These are phyloP conservation scores for Hyaloperonospora brassicae DNA, from an alignment of 352 stramenopile species.

Conservation along the genomic window DNA sequence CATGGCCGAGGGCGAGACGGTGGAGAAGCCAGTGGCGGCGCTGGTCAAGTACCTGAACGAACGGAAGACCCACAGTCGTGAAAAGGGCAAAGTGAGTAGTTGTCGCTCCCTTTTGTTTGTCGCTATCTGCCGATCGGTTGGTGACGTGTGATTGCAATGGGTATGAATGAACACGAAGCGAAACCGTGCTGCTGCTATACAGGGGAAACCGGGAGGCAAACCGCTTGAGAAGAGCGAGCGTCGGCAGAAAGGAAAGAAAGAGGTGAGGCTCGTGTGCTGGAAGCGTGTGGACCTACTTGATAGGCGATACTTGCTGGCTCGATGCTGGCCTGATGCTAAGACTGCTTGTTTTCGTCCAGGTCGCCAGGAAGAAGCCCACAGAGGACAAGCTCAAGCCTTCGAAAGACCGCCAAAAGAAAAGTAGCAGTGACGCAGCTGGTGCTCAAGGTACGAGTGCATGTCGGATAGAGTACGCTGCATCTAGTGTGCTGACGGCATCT, in stretches of 20 bases:
- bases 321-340: constrained; percentile 4
- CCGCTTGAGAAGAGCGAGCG: constrained; percentile 33
- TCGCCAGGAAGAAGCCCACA: constrained; percentile 25
- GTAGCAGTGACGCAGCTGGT: constrained; percentile 11
- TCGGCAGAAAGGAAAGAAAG: constrained; percentile 41
- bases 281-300: too few relatives aligned
- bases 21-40: constrained; percentile 63
- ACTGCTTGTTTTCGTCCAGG: constrained; percentile 2
- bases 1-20: constrained; percentile 37
- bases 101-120: neutral
- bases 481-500: constrained; percentile 2
- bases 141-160: neutral
- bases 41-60: constrained; percentile 83
- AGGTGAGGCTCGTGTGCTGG: constrained; percentile 15
- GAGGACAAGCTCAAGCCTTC: constrained; percentile 35
- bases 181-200: constrained; percentile 4
- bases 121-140: neutral
- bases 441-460: constrained; percentile 12
- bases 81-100: constrained; percentile 55
- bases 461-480: neutral
- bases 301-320: neutral
- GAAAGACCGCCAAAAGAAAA: constrained; percentile 33
- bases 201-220: constrained; percentile 34
- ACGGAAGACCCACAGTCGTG: constrained; percentile 47
- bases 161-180: constrained; percentile 1